Base-by-base conservation (phyloP, 1,284 basidiomycete genomes). In the Sanghuangporus sanghuang region DNA sequence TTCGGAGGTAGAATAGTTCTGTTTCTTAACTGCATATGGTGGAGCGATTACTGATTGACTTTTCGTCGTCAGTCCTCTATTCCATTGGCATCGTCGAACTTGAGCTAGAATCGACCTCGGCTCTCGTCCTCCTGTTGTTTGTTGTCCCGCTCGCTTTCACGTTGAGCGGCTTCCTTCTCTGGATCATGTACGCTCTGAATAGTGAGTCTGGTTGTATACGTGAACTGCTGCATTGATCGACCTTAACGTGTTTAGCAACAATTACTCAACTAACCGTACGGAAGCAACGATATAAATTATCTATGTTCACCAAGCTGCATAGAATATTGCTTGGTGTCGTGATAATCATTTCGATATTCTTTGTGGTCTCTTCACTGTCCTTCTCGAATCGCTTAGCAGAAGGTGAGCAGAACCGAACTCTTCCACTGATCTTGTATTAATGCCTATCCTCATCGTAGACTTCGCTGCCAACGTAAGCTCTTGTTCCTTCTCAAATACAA, bases 61-160 rank as follows among this genome's bases (percentile, higher is more conserved):
- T 58, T 52, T 6, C 9, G 40, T 36, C 12, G 11, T 44, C 44
- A 95, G 93, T 96, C 39, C 75, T 95, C 36, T 98, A 97, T 73
- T 90, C 93, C 8, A 85, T 98, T 61, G 95, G 95, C 32, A 95
- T 95, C 46, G 94, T 96, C 58, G 87, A 95, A 72, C 85, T 99
- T 32, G 87, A 95, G 69, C 80, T 98, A 35, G 95, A 98, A 75
- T 90, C 87, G 42, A 93, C 92, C 0, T 91, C 91, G 11, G 87
- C 91, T 0, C 76, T 93, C 56, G 73, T 93, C 50, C 82, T 96
- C 42, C 78, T 96, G 56, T 70, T 94, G 66, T 92, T 96, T 73
- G 92, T 98, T 68, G 90, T 98, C 70, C 96, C 96, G 1, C 81
- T 99, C 49, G 91, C 96, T 0, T 89, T 98, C 74, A 96, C 96